These are phyloP conservation scores for Monsonia emarginata DNA, from an alignment of 441 rosid genomes.

Conservation along the genomic window DNA sequence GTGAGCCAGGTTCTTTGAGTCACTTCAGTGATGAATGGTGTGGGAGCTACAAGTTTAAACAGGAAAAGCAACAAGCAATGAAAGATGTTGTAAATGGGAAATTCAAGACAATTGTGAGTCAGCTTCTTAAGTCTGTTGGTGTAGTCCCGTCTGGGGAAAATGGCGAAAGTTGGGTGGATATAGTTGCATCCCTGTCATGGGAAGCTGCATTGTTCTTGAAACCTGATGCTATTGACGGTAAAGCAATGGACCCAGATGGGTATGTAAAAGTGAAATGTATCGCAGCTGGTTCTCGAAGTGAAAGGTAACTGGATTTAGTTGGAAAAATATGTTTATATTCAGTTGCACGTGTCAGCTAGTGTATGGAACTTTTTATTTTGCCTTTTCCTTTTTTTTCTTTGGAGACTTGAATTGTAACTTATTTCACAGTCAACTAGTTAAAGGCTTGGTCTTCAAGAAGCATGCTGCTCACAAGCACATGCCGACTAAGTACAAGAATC, in stretches of 20 bases:
- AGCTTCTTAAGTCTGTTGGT: conserved; percentile 48
- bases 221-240: conserved; percentile 52
- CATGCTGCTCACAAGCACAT: conserved; percentile 96
- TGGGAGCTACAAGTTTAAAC: conserved; percentile 35
- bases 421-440: conserved; percentile 63
- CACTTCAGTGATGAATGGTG: conserved; percentile 28
- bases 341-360: too few relatives aligned
- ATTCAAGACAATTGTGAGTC: conserved; percentile 50
- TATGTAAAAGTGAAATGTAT: conserved; percentile 89
- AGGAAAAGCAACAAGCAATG: conserved; percentile 52
- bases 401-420: background rate
- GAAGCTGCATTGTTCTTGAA: conserved; percentile 76
- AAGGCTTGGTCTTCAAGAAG: conserved; percentile 87
- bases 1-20: conserved; percentile 47
- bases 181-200: conserved; percentile 67
- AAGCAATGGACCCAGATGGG: conserved; percentile 45
- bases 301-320: conserved; percentile 44
- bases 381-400: background rate
- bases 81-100: conserved; percentile 55
- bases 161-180: conserved; percentile 56
- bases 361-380: background rate
- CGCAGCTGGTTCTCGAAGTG: conserved; percentile 58
- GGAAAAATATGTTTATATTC: background rate
- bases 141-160: conserved; percentile 29
- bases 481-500: conserved; percentile 68